Percentiles rank a stretch among this genome's conserved stretches.
phyloP scores from a whole-genome alignment of 2,329 filamentous ascomycete species.

The Monilinia fructicola region DNA sequence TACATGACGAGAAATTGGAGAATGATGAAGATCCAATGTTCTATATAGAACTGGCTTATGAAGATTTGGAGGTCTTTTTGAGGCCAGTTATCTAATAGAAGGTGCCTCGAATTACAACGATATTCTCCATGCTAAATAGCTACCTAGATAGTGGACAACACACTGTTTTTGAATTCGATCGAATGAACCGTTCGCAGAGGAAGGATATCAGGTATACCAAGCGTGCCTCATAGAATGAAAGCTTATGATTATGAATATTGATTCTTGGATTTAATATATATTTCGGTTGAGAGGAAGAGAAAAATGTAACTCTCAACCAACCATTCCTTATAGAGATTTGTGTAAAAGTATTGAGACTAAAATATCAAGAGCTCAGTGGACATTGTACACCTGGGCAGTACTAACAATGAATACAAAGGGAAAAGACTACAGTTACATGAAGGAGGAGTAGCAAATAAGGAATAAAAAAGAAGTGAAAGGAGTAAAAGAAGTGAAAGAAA shows the following conservation, averaged over 20 bases:
- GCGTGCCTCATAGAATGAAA: background rate
- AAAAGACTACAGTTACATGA: background rate
- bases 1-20: conserved; percentile 49
- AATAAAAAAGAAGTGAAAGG: no score
- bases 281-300: background rate
- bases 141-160: no score
- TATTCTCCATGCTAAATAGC: no score
- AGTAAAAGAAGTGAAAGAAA: background rate
- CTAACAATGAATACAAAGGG: background rate
- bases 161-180: background rate
- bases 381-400: background rate
- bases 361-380: background rate
- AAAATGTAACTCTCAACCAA: background rate
- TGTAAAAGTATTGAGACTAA: background rate
- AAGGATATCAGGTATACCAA: background rate
- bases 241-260: background rate
- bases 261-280: background rate
- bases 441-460: background rate
- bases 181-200: background rate
- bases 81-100: conserved; percentile 49
- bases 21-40: conserved; percentile 30
- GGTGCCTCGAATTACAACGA: no score
- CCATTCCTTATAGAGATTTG: no score
- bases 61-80: conserved; percentile 55
- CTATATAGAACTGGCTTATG: conserved; percentile 54